Base-by-base conservation (phyloP, 805 yeast genomes). In the Starmerella scarabaei region DNA sequence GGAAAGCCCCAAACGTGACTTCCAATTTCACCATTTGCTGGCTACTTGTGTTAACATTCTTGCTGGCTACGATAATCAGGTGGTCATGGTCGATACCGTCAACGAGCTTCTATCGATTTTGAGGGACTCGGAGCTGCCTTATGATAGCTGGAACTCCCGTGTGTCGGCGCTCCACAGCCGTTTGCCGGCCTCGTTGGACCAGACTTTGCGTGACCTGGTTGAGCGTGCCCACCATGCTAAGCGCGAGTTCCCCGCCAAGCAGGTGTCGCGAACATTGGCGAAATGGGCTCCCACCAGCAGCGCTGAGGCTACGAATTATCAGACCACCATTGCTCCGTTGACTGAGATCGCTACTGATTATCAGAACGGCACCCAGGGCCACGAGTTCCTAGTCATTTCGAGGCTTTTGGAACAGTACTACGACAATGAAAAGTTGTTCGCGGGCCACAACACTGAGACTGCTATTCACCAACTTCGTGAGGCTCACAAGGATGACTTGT, bases 211-310 rank as follows among this genome's bases (percentile, higher is more conserved):
- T 7, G 66, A 74, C 23, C 65, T 80, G 42, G 68, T 91, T 47
- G 80, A 78, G 36, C 77, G 88, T 59, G 64, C 75, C 14, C 61
- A 58, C 47, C 63, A 67, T 32, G 72, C 93, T 61, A 64, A 67
- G 46, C 86, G 81, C 30, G 86, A 84, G 49, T 91, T 91, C 77
- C 99, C 99, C 38, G 84, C 97, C 32, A 81, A 81, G 62, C 91
- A 77, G 61, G 61, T 88, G 30, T 59, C 74, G 48, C 80, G 83
- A 56, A 65, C 79, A 39, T 66, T 91, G 51, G 80, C 75, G 42
- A 80, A 77, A 60, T 75, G 69, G 45, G 72, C 72, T 18, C 69
- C 74, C 28, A 69, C 66, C 23, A 63, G 67, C 31, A 78, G 73
- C 49, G 42, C 59, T 19, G 66, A 62, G 27, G 53, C 53, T 2